Conservation (phyloP, 257 asterid species). For the Solanum clarkiae region DNA sequence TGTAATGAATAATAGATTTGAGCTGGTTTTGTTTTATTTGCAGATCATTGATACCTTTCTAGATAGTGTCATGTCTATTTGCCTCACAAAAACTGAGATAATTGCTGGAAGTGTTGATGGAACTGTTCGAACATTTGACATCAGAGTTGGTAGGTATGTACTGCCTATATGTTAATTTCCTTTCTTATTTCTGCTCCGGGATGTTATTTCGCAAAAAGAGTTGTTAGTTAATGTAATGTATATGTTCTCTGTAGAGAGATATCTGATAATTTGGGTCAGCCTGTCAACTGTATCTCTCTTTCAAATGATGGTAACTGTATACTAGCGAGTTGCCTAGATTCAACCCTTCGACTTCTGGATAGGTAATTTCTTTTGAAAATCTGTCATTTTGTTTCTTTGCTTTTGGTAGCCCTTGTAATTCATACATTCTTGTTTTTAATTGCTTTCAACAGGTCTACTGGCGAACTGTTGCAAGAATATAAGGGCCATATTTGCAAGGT, state of each 20-base stretch:
- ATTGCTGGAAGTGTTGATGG: conserved; percentile 99
- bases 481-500: conserved; percentile 97
- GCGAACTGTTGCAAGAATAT: conserved; percentile 88
- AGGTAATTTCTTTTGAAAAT: conserved; percentile 27
- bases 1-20: neutral
- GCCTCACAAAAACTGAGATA: conserved; percentile 78
- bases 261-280: conserved; percentile 83
- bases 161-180: neutral
- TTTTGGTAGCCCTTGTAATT: neutral
- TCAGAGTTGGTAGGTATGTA: conserved; percentile 90
- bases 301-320: conserved; percentile 88
- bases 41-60: conserved; percentile 73
- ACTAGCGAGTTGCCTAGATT: conserved; percentile 87
- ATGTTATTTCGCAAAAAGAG: neutral
- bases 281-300: conserved; percentile 87
- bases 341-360: conserved; percentile 77
- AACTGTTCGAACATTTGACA: conserved; percentile 90
- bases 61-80: conserved; percentile 88
- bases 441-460: conserved; percentile 45
- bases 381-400: neutral
- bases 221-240: neutral
- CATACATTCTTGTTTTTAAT: neutral
- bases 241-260: conserved; percentile 36
- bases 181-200: neutral
- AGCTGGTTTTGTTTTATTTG: conserved; percentile 3